Evolutionary conservation across 192 early-diverging fungal species (phyloP), one percentile per base, ranked within the genome.

Genomic region (Gonapodya prolifera): DNA sequence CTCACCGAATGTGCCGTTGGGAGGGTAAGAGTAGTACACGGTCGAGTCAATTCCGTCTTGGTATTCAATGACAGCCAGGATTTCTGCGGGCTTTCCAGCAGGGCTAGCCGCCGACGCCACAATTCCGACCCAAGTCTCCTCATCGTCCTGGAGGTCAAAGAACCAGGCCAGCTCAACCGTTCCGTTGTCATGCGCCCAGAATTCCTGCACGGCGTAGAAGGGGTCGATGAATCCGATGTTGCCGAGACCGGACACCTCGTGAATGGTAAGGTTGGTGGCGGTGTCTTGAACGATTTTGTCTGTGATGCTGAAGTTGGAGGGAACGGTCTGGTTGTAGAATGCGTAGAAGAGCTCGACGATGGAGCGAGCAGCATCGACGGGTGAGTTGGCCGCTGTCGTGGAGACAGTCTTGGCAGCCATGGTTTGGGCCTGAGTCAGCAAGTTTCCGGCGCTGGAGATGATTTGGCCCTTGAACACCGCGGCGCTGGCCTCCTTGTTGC

Each of bases 1-100:
- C 45, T 61, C 45, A 61, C 45, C 45, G 71, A 73, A 73, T 13
- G 71, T 73, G 71, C 71, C 71, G 31, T 73, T 73, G 28, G 71
- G 71, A 2, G 71, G 71, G 71, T 30, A 73, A 2, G 71, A 16
- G 28, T 13, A 13, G 32, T 73, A 73, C 28, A 73, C 71, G 18
- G 2, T 16, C 18, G 71, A 73, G 71, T 18, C 71, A 18, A 32
- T 32, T 8, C 32, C 32, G 71, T 18, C 32, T 32, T 16, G 8
- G 71, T 73, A 73, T 8, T 32, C 32, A 32, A 73, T 32, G 71
- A 73, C 31, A 29, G 71, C 71, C 2, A 30, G 16, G 71, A 73
- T 73, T 32, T 32, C 32, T 29, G 71, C 8, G 28, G 16, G 2
- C 8, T 2, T 73, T 32, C 28, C 71, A 32, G 18, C 32, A 8